A percentile compares a stretch with the other conserved stretches of the same genome.
phyloP scores from a whole-genome alignment of 495 filamentous ascomycete species.

The Xylaria cubensis region DNA sequence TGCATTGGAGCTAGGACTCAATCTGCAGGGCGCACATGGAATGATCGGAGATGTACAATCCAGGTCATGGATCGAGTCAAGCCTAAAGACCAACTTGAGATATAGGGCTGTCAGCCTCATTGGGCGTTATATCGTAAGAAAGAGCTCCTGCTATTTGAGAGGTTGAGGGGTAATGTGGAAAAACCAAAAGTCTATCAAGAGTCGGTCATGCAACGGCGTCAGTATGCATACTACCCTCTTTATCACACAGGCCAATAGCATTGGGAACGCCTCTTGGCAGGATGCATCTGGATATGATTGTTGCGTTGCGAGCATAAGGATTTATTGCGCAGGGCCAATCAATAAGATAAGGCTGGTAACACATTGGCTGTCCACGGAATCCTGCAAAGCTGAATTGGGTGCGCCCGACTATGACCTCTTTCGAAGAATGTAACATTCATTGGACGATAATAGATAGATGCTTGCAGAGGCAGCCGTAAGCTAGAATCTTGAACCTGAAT shows the following conservation, averaged over 20 bases:
- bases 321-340: not conserved
- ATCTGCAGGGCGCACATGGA: not conserved
- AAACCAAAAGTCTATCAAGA: not conserved
- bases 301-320: not conserved
- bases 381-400: not conserved
- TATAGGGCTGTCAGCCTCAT: no score
- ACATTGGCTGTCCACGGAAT: not conserved
- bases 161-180: not conserved
- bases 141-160: not conserved
- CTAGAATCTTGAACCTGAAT: not conserved
- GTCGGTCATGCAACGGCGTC: not conserved
- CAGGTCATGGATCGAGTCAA: not conserved
- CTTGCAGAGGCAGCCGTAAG: not conserved
- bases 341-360: not conserved
- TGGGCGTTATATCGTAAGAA: not conserved
- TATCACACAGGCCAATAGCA: slow-evolving; percentile 6
- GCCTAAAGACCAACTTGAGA: no score
- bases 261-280: not conserved
- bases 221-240: slow-evolving; percentile 6
- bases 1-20: not conserved
- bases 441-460: not conserved
- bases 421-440: not conserved
- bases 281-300: not conserved
- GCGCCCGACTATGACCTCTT: not conserved
- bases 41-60: not conserved